Percentiles rank a stretch among this genome's conserved stretches.
phyloP scores from a whole-genome alignment of 768 basidiomycete genomes.

The Coprinopsis cinerea region DNA sequence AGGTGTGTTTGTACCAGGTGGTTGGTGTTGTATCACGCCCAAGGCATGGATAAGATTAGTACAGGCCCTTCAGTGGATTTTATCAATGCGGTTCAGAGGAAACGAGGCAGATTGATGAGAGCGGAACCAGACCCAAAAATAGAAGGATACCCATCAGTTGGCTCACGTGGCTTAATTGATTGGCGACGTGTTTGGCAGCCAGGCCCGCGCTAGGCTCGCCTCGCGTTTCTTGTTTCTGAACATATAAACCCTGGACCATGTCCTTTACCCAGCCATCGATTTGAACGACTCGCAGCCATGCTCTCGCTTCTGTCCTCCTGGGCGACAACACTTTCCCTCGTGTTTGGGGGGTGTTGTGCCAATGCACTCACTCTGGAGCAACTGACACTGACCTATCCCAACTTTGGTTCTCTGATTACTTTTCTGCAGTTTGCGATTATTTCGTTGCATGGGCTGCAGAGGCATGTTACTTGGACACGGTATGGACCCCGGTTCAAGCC shows the following conservation, averaged over 20 bases:
- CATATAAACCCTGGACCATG: not conserved
- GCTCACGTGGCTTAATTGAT: not conserved
- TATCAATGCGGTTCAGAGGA: not conserved
- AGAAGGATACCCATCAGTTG: not conserved
- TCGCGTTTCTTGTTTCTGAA: too few species aligned
- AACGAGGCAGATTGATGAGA: not conserved
- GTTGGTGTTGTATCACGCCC: too few species aligned
- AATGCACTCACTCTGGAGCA: constrained; percentile 78
- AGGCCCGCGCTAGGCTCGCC: not conserved
- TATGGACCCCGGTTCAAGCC: constrained; percentile 52
- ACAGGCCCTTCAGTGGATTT: too few species aligned
- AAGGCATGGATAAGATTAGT: too few species aligned
- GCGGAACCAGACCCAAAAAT: not conserved
- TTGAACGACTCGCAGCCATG: not conserved
- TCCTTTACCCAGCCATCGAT: not conserved
- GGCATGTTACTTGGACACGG: constrained; percentile 46
- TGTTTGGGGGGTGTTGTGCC: constrained; percentile 92
- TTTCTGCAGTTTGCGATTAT: constrained; percentile 81
- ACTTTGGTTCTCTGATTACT: constrained; percentile 79
- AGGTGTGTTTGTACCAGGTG: not conserved
- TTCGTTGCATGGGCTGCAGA: constrained; percentile 66
- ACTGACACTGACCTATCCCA: constrained; percentile 60
- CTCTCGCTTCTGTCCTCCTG: constrained; percentile 28
- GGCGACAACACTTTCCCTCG: constrained; percentile 60
- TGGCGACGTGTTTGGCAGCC: not conserved